Evolutionary conservation across 129 eudicot genomes (phyloP), one percentile per base, ranked within the genome.

Genomic region (Escallonia rubra): DNA sequence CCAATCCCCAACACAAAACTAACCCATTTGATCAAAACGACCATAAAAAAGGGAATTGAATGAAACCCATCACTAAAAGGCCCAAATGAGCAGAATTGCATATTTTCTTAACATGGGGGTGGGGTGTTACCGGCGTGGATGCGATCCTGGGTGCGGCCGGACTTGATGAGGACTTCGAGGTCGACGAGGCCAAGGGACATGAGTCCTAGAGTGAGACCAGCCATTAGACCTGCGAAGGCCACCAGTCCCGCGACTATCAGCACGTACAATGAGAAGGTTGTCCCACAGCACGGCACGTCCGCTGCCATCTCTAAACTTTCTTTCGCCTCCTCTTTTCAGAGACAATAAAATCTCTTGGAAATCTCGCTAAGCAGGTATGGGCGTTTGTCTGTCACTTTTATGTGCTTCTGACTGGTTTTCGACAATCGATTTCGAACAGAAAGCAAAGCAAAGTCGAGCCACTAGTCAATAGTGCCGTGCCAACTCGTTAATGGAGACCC

Each of bases 101-200:
- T 23, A 23, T 23, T 23, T 23, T 23, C 34, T 23, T 23, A 23
- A 23, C 34, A 23, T 23, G 34, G 41, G 52, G 57, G 55, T 57
- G 44, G 38, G 57, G 40, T 69, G 55, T 75, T 69, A 92, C 98
- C 80, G 65, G 98, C 98, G 72, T 93, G 90, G 7, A 59, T 43
- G 63, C 98, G 95, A 89, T 93, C 96, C 60, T 76, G 74, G 8
- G 98, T 90, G 55, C 95, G 86, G 41, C 98, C 98, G 41, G 98
- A 86, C 71, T 84, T 88, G 81, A 86, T 93, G 70, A 93, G 90
- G 54, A 93, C 98, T 80, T 93, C 98, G 66, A 93, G 98, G 87
- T 89, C 98, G 44, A 93, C 96, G 69, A 89, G 96, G 23, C 98
- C 96, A 45, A 93, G 85, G 11, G 98, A 93, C 98, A 93, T 93